Conservation (phyloP, 2,329 filamentous ascomycete genomes). For the Penicillium sp. region DNA sequence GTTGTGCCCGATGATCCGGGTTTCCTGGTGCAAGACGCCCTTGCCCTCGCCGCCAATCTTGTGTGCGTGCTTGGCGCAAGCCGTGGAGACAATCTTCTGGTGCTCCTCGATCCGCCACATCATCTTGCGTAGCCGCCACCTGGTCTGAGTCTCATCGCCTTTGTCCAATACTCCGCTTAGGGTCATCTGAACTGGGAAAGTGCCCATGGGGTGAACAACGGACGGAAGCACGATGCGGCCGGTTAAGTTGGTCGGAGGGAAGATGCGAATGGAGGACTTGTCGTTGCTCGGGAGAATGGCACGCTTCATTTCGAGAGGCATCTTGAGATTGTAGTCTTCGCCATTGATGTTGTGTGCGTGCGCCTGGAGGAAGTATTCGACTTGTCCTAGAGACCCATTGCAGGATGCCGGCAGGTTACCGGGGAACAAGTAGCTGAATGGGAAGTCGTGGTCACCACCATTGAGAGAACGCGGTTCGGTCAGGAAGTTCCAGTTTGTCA, state of each 20-base stretch:
- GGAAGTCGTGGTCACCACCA: slow-evolving; percentile 73
- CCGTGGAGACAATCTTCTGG: slow-evolving; percentile 76
- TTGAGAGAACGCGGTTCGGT: slow-evolving; percentile 53
- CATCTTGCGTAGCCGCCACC: slow-evolving; percentile 90
- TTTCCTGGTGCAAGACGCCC: slow-evolving; percentile 74
- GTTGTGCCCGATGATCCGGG: slow-evolving; percentile 76
- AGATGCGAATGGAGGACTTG: slow-evolving; percentile 89
- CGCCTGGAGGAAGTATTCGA: slow-evolving; percentile 80
- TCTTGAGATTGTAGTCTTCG: slow-evolving; percentile 68
- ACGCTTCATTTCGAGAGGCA: slow-evolving; percentile 75
- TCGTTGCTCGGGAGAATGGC: slow-evolving; percentile 79
- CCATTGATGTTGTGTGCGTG: slow-evolving; percentile 65
- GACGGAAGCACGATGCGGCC: slow-evolving; percentile 81
- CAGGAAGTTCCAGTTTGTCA: slow-evolving; percentile 81
- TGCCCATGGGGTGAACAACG: slow-evolving; percentile 83
- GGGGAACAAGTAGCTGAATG: slow-evolving; percentile 84
- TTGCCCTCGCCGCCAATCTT: slow-evolving; percentile 70
- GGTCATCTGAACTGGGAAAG: slow-evolving; percentile 77
- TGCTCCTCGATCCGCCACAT: slow-evolving; percentile 94
- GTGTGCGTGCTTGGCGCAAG: slow-evolving; percentile 75
- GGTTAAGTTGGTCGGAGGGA: slow-evolving; percentile 93
- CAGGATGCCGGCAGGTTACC: slow-evolving; percentile 86
- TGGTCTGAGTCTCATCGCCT: slow-evolving; percentile 68
- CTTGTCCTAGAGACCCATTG: slow-evolving; percentile 71
- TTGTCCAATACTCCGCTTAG: slow-evolving; percentile 86